Base-by-base conservation (phyloP, 2,329 filamentous ascomycete genomes). In the Rhynchosporium agropyri region DNA sequence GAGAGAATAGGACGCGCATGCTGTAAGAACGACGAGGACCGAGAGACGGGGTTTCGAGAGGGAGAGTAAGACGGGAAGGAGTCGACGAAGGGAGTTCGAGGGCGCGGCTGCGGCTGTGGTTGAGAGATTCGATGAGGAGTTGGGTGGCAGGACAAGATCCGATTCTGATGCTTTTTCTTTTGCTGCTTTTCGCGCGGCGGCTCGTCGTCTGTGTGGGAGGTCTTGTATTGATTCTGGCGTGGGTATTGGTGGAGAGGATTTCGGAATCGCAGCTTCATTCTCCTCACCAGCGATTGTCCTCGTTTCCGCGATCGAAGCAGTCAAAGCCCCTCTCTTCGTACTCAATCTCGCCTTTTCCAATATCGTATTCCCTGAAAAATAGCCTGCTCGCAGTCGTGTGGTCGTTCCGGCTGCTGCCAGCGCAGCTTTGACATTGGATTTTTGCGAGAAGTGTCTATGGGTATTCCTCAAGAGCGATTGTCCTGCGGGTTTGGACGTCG, bases 1-100 rank as follows among this genome's bases (percentile, higher is more conserved):
- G 61, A 99, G 82, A 15, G 92, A 91, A 77, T 98, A 99, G 3
- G 94, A 86, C 2, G 91, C 90, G 76, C 95, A 97, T 33, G 94
- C 91, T 0, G 92, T 92, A 54, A 99, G 87, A 38, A 97, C 89
- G 65, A 99, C 89, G 53, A 99, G 87, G 70, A 96, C 89, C 7
- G 92, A 94, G 55, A 99, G 86, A 59, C 94, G 92, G 3, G 95
- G 95, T 76, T 99, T 99, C n/a, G 93, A 90, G 68, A 99, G 87
- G 31, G 95, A 91, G 67, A 99, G 88, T 71, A 92, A 92, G 36
- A 91, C 88, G 28, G 92, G 90, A 67, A 95, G 74, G 61, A 86
- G 83, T 62, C 92, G 90, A 29, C 84, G 83, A 58, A 84, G 62
- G 15, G 85, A 86, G 67, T 79, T 74, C 77, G 74, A 8, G 79